Evolutionary conservation across 257 asterid species (phyloP).

Genomic region (Capsicum chinense): DNA sequence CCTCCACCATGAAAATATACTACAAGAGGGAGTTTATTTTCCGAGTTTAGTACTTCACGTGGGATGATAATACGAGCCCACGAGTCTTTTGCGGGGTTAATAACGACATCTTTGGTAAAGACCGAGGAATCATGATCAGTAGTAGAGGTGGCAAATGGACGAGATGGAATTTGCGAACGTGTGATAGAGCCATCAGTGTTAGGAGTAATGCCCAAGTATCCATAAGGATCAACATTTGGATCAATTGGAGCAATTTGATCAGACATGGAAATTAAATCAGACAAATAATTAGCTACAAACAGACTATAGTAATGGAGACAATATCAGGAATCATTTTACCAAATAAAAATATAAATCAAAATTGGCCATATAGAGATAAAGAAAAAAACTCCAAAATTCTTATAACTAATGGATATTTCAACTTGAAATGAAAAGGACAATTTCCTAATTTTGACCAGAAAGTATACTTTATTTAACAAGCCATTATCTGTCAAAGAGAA

Average conservation of each 20-base stretch:
- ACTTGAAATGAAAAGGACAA: background rate
- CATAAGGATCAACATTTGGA: constrained; percentile 42
- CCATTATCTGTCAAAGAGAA: background rate
- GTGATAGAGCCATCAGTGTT: constrained; percentile 50
- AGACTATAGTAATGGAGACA: no score
- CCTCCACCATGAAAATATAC: constrained; percentile 66
- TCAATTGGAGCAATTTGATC: constrained; percentile 30
- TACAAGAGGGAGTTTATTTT: constrained; percentile 44
- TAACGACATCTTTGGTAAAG: constrained; percentile 46
- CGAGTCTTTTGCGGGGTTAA: constrained; percentile 37
- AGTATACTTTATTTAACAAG: background rate
- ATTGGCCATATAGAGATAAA: background rate
- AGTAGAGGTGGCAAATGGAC: constrained; percentile 34
- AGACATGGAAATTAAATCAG: constrained; percentile 4
- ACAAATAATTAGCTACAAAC: no score
- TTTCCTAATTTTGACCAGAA: background rate
- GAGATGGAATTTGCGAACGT: constrained; percentile 26
- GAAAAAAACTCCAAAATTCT: background rate
- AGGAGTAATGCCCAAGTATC: constrained; percentile 36
- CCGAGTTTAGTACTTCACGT: constrained; percentile 17
- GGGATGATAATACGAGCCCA: constrained; percentile 51
- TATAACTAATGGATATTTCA: background rate
- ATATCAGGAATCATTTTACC: background rate
- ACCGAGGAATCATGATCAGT: constrained; percentile 27
- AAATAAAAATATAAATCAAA: background rate